Percentiles rank a stretch among this genome's conserved stretches.
These are phyloP conservation scores for Rasamsonia emersonii DNA, from an alignment of 2,329 filamentous ascomycete genomes.

Conservation along the genomic window DNA sequence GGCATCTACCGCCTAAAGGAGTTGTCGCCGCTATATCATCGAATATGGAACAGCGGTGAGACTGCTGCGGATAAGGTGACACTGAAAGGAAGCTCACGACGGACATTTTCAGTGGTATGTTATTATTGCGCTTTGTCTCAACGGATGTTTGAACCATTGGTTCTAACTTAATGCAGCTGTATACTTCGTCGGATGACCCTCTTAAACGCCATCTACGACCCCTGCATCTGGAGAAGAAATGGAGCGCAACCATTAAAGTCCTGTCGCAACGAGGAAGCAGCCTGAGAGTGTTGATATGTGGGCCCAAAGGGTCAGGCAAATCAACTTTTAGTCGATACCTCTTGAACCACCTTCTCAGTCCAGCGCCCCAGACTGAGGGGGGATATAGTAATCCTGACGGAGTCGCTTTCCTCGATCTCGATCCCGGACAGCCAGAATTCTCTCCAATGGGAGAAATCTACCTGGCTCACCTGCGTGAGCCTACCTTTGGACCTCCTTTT, in stretches of 20 bases:
- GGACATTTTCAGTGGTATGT: conserved; percentile 35
- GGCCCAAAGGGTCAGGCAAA: conserved; percentile 50
- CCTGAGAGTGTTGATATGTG: conserved; percentile 42
- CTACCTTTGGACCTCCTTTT: conserved; percentile 49
- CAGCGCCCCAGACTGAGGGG: conserved; percentile 24
- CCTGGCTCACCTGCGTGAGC: conserved; percentile 42
- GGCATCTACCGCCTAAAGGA: conserved; percentile 37
- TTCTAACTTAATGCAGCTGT: conserved; percentile 24
- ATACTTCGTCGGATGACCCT: conserved; percentile 34
- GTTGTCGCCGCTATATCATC: conserved; percentile 44
- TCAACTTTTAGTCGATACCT: conserved; percentile 51
- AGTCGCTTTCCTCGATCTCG: conserved; percentile 50
- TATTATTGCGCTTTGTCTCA: background rate
- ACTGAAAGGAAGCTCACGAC: conserved; percentile 20
- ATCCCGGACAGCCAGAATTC: conserved; percentile 53
- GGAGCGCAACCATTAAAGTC: conserved; percentile 36
- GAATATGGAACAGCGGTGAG: conserved; percentile 42
- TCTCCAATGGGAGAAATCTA: conserved; percentile 51
- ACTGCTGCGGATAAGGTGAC: conserved; percentile 25
- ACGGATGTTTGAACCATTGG: too few species aligned
- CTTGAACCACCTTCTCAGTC: conserved; percentile 45
- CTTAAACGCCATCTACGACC: conserved; percentile 33
- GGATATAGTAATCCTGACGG: conserved; percentile 26
- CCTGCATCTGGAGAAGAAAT: conserved; percentile 36
- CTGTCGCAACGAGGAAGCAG: conserved; percentile 32